Base-by-base conservation (phyloP, 2,329 filamentous ascomycete genomes). In the Scedosporium apiospermum region DNA sequence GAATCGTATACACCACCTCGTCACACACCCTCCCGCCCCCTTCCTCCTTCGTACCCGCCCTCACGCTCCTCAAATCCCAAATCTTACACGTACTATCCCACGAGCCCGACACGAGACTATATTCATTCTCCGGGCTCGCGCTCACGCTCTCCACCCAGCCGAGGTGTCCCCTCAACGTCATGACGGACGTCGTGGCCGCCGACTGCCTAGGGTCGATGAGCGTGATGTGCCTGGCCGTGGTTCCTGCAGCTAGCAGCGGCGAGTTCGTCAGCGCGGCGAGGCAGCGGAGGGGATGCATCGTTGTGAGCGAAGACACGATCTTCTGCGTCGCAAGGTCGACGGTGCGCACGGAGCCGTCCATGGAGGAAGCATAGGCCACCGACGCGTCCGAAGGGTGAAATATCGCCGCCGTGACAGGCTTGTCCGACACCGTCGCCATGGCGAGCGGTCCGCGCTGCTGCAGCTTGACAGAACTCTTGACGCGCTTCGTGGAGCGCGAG, bases 1-100 rank as follows among this genome's bases (percentile, higher is more conserved):
- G 83, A 66, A 98, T 88, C 26, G 85, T 73, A 80, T 90, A 85
- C 78, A 96, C 77, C 79, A 87, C 74, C 49, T 61, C 60, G 82
- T 93, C 80, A 84, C 90, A 74, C 75, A 93, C 71, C 81, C 83
- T 76, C 72, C 84, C 77, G 70, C 85, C 78, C 69, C 86, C 78
- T 72, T 87, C 83, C 71, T 87, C 76, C 68, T 84, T 78, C 2
- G 80, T 80, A 7, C 79, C 82, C 18, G 77, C 81, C 72, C 86
- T 80, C 61, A 84, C 85, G 69, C 85, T 88, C 62, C 95, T 82
- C 66, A 98, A 82, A 78, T 99, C 95, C 95, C 95, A 99, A 58
- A 99, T 87, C 60, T 92, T 85, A 70, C 91, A 95, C 1, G 91
- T 96, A 41, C 93, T 92, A 74, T 99, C 95, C 74, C 96, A 90